Conservation (phyloP, 306 rosid species). For the Cercis canadensis region DNA sequence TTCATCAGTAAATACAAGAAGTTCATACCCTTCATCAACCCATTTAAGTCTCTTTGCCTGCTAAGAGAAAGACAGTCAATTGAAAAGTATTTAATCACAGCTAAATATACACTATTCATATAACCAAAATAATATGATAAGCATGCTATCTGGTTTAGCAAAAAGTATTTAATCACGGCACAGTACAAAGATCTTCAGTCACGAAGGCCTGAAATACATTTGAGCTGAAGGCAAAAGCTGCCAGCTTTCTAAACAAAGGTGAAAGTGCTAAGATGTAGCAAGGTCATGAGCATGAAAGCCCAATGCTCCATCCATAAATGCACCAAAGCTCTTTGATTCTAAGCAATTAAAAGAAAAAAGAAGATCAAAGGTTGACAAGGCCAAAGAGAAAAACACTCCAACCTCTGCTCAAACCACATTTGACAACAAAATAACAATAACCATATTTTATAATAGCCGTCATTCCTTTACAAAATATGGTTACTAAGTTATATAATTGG, state of each 20-base stretch:
- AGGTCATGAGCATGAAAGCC: too few relatives aligned
- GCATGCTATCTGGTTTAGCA: not conserved
- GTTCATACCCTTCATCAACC: slow-evolving; percentile 78
- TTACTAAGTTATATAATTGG: too few relatives aligned
- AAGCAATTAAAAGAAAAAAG: too few relatives aligned
- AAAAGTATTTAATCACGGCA: not conserved
- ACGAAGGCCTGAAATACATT: not conserved
- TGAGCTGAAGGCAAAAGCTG: not conserved
- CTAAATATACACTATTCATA: not conserved
- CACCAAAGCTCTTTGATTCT: too few relatives aligned
- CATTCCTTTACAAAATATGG: too few relatives aligned
- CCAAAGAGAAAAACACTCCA: too few relatives aligned
- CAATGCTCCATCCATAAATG: too few relatives aligned
- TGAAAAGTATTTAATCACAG: not conserved
- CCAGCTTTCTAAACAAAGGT: not conserved
- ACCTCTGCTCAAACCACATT: too few relatives aligned
- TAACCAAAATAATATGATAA: slow-evolving; percentile 5
- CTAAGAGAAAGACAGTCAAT: slow-evolving; percentile 16
- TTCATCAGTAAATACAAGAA: slow-evolving; percentile 68
- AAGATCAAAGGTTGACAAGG: too few relatives aligned
- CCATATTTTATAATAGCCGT: too few relatives aligned
- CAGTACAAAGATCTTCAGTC: not conserved
- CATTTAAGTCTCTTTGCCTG: slow-evolving; percentile 85
- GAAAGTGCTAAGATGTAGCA: not conserved
- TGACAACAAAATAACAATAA: too few relatives aligned